Conservation (phyloP, 495 filamentous ascomycete species). For the Massariosphaeria phaeospora region DNA sequence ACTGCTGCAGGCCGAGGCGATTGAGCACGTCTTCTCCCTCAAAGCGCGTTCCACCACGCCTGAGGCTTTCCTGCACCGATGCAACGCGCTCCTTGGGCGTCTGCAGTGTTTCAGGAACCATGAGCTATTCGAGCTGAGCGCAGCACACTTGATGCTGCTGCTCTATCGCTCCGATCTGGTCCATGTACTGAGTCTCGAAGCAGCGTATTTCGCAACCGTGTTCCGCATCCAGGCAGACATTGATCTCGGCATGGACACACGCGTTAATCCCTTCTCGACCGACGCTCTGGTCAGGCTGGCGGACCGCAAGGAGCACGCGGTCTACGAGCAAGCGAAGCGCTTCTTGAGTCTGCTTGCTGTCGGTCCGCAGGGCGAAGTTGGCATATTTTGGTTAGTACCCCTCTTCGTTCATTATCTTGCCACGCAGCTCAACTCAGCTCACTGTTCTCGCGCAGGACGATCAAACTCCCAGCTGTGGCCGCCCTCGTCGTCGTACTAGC, state of each 20-base stretch:
- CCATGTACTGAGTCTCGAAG: conserved; percentile 12
- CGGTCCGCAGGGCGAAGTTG: background rate
- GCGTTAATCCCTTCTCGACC: conserved; percentile 15
- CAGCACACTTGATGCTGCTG: conserved; percentile 12
- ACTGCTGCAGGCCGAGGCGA: conserved; percentile 14
- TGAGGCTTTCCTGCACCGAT: background rate
- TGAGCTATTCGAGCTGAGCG: conserved; percentile 12
- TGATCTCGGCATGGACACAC: conserved; percentile 6
- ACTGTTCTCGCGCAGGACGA: background rate
- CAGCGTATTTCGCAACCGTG: conserved; percentile 17
- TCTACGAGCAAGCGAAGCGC: background rate
- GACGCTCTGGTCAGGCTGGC: background rate
- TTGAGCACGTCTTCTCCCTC: conserved; percentile 15
- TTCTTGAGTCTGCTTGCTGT: background rate
- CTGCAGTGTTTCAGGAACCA: background rate
- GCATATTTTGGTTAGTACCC: background rate
- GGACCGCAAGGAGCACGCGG: background rate
- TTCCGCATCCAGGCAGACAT: conserved; percentile 14
- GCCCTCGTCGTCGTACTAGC: conserved; percentile 9
- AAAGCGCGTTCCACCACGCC: background rate
- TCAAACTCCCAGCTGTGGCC: conserved; percentile 7
- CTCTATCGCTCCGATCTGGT: conserved; percentile 22
- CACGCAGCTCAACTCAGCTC: too few relatives aligned
- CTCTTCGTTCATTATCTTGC: background rate
- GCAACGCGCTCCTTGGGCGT: background rate